Evolutionary conservation across 441 rosid genomes (phyloP), one percentile per base, ranked within the genome.

Genomic region (Pelargonium australe): DNA sequence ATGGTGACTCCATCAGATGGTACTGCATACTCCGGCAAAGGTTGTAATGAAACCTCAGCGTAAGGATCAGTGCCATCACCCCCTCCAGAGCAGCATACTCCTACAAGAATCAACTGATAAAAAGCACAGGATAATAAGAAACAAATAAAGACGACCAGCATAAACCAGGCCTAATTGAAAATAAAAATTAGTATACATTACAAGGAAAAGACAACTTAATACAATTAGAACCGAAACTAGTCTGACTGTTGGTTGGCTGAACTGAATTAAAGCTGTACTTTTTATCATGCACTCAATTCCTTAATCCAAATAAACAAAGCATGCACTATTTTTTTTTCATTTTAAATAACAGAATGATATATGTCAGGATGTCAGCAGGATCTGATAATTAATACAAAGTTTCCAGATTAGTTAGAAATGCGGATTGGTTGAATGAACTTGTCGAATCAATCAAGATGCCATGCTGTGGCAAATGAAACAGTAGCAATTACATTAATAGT

Each of bases 1-100:
- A 95, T 92, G 40, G 97, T 87, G 72, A 95, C 88, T 68, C 98
- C 99, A 84, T 95, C 99, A 19, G 96, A 92, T 61, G 97, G 87
- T 61, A 90, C 81, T 16, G 90, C 79, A 74, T 95, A 95, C 77
- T 92, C 99, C 67, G 93, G 96, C 80, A 95, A 78, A 71, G 92
- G 83, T 80, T 92, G 99, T 66, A 95, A 75, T 60, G 95, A 86
- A 80, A 92, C 83, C 78, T 92, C 99, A 34, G 97, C 87, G 77
- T 84, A 92, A 66, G 96, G 98, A 90, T 95, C 98, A 65, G 79
- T 75, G 67, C 87, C 93, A 83, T 87, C 93, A 71, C 78, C 87
- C 37, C 87, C 92, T 80, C 83, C 84, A 64, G 99, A 85, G 81
- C 97, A 90, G 82, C 98, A 92, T 5, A 90, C 85, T 76, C 99